phyloP scores from a whole-genome alignment of 257 asterid species.

The Avicennia marina region DNA sequence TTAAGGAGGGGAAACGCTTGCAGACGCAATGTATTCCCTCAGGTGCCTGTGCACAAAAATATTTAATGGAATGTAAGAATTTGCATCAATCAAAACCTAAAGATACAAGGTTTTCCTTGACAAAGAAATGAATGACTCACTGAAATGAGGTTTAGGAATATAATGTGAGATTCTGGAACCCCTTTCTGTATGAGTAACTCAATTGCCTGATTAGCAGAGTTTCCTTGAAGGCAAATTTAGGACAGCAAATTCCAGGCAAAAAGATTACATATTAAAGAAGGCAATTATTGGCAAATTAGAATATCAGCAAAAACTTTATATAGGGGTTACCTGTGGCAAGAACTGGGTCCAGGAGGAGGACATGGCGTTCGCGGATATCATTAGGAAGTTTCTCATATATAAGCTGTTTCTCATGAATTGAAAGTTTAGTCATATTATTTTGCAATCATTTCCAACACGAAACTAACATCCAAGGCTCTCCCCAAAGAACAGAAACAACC shows the following conservation, averaged over 20 bases:
- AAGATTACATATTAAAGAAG: background rate
- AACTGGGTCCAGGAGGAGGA: slow-evolving; percentile 95
- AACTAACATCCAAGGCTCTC: slow-evolving; percentile 10
- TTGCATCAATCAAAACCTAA: background rate
- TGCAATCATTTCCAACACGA: slow-evolving; percentile 9
- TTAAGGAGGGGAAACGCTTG: slow-evolving; percentile 81
- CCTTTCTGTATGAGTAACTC: slow-evolving; percentile 91
- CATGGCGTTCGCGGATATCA: slow-evolving; percentile 90
- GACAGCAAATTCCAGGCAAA: background rate
- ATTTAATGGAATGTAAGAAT: slow-evolving; percentile 2
- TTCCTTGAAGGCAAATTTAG: slow-evolving; percentile 46
- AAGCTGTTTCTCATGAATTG: too few relatives aligned
- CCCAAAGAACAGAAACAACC: background rate
- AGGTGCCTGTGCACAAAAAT: slow-evolving; percentile 58
- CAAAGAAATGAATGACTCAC: slow-evolving; percentile 45
- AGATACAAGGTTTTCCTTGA: background rate
- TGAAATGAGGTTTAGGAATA: slow-evolving; percentile 92
- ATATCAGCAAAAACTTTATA: background rate
- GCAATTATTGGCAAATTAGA: background rate
- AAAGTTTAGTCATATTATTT: too few relatives aligned
- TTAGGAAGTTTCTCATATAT: slow-evolving; percentile 94
- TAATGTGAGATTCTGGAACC: slow-evolving; percentile 95
- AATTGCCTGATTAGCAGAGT: slow-evolving; percentile 98
- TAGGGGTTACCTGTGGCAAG: slow-evolving; percentile 81
- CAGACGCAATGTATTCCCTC: slow-evolving; percentile 90